A percentile compares a stretch with the other conserved stretches of the same genome.
Evolutionary conservation across 305 asterid genomes (phyloP).

Genomic region (Fraxinus albicans): DNA sequence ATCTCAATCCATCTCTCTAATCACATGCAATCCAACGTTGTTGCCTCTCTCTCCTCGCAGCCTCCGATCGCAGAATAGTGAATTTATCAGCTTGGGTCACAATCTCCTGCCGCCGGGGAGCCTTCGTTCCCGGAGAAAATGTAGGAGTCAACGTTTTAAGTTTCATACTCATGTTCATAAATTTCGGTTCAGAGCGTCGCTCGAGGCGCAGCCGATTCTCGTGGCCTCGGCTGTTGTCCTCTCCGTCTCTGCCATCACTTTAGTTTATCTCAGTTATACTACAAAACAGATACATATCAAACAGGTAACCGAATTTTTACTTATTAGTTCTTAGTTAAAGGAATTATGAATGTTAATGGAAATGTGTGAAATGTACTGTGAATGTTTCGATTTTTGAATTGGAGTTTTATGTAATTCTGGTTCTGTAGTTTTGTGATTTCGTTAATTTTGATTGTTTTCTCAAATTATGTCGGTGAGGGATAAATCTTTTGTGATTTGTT

Average conservation of each 20-base stretch:
- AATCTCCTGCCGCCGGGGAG: conserved; percentile 47
- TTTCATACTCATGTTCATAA: conserved; percentile 34
- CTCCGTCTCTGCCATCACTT: conserved; percentile 56
- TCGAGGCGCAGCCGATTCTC: conserved; percentile 53
- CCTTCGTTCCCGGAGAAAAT: conserved; percentile 37
- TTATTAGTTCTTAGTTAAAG: neutral
- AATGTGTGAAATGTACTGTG: neutral
- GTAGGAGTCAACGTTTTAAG: conserved; percentile 42
- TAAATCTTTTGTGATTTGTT: neutral
- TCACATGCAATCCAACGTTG: conserved; percentile 41
- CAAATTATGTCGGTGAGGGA: neutral
- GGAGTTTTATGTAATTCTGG: neutral
- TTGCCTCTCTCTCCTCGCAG: conserved; percentile 40
- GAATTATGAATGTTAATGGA: neutral
- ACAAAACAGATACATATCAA: conserved; percentile 30
- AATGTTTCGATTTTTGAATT: neutral
- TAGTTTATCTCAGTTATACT: conserved; percentile 38
- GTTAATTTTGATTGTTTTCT: neutral
- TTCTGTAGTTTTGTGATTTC: neutral
- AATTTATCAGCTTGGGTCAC: conserved; percentile 46
- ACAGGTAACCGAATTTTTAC: conserved; percentile 37
- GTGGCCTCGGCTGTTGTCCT: conserved; percentile 49
- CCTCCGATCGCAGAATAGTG: conserved; percentile 49
- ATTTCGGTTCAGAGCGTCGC: conserved; percentile 53
- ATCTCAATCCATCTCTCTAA: conserved; percentile 35